Base-by-base conservation (phyloP, 352 stramenopile species). In the Globisporangium camurandrum region DNA sequence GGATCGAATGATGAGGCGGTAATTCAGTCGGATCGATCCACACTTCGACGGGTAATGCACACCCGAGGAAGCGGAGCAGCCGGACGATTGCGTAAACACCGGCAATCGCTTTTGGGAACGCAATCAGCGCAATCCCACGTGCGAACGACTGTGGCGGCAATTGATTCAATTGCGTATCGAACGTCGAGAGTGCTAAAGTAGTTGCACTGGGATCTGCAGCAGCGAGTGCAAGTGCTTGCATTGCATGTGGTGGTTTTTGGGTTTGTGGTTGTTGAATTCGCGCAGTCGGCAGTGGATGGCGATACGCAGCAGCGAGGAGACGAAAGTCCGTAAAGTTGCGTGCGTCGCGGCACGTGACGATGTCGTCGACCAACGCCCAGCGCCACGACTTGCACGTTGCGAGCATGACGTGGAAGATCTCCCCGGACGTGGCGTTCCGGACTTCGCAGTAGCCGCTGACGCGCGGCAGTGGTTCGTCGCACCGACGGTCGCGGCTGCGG, bases 81-180 rank as follows among this genome's bases (percentile, higher is more conserved):
- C 75, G 66, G 1, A 93, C 62, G 54, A 86, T 86, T 31, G 76
- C 75, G 49, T 90, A 93, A 1, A 84, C 54, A 9, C 79, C 72
- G 0, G 80, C 77, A 2, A 86, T 68, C 0, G 80, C 66, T 55
- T 83, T 85, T 2, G 75, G 72, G 40, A 87, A 89, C 2, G 59
- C 76, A 20, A 88, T 76, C 62, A 93, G 84, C 30, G 69, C 73
- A 36, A 93, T 64, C 4, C 81, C 81, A 52, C 69, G 62, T 27
- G 52, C 33, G 23, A 56, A 61, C n/a, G 41, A 58, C 24, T 42
- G 44, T 1, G 45, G 45, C 10, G 40, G 19, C 23, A 8, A 11
- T 5, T 22, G 16, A 7, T 51, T 22, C 4, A 5, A 10, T 12
- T 23, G 19, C 14, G 14, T 28, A 3, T 6, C 26, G 22, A 9